phyloP scores from a whole-genome alignment of 208 protist species.

The Phytomonas serpens region DNA sequence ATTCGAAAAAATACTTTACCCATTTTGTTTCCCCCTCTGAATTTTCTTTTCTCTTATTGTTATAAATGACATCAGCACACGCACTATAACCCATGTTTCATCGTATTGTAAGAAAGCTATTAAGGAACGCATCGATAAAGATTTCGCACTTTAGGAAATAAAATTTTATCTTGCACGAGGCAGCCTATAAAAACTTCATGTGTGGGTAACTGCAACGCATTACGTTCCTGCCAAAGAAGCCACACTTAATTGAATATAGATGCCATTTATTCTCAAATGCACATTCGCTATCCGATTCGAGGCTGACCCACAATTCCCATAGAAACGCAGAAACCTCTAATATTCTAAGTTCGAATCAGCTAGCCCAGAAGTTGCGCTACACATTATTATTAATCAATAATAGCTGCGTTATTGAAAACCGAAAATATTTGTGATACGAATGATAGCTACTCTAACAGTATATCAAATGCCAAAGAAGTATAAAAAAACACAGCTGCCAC shows the following conservation, averaged over 20 bases:
- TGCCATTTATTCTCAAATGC: background rate
- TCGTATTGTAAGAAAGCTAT: background rate
- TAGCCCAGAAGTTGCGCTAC: background rate
- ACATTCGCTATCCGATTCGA: background rate
- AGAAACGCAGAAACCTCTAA: background rate
- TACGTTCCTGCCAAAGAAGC: background rate
- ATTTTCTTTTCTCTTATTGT: background rate
- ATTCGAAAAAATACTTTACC: background rate
- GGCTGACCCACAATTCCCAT: background rate
- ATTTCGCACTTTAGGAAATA: background rate
- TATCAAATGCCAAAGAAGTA: background rate
- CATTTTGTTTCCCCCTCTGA: background rate
- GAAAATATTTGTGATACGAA: background rate
- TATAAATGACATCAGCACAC: background rate
- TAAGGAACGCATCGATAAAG: background rate
- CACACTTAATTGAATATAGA: background rate
- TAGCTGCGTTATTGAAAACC: background rate
- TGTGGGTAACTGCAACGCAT: background rate
- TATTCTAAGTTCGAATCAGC: background rate
- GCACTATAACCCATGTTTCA: background rate
- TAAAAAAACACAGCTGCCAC: background rate
- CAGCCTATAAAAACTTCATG: background rate
- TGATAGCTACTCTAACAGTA: background rate
- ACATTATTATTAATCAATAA: background rate
- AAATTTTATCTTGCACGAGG: background rate